Conservation (phyloP, 371 early-diverging fungal species). For the Parasitella parasitica region DNA sequence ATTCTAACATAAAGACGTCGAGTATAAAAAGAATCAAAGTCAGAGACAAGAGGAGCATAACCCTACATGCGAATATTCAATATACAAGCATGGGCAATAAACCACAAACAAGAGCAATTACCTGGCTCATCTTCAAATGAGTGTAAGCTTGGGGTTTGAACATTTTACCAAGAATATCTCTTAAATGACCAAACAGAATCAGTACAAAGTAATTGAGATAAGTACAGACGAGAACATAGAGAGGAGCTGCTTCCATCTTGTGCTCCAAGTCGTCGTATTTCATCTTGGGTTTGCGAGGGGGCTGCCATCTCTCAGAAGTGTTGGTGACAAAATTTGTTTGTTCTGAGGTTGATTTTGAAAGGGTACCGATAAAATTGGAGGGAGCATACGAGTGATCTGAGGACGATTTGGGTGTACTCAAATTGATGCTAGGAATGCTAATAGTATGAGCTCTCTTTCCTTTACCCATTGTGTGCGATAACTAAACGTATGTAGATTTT, state of each 20-base stretch:
- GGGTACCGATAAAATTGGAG: conserved; percentile 16
- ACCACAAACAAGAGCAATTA: conserved; percentile 14
- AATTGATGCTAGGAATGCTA: conserved; percentile 28
- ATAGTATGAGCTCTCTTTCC: conserved; percentile 36
- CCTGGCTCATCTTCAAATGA: conserved; percentile 73
- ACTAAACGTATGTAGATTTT: neutral
- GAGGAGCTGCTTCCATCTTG: conserved; percentile 61
- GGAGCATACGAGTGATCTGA: conserved; percentile 25
- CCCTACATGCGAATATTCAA: conserved; percentile 44
- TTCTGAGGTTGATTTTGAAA: conserved; percentile 22
- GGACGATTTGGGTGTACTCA: conserved; percentile 26
- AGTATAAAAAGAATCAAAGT: conserved; percentile 97
- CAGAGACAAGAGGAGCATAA: conserved; percentile 89
- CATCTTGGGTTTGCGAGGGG: conserved; percentile 33
- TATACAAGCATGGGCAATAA: neutral
- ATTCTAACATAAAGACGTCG: conserved; percentile 94
- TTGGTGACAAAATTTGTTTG: conserved; percentile 8
- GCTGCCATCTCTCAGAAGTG: conserved; percentile 23
- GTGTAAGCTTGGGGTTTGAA: conserved; percentile 69
- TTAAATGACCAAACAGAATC: conserved; percentile 90
- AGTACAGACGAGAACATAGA: conserved; percentile 85
- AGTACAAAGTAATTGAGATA: conserved; percentile 95
- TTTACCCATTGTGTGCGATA: conserved; percentile 26
- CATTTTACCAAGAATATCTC: conserved; percentile 86
- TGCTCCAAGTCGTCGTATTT: conserved; percentile 39